Evolutionary conservation across 2,329 filamentous ascomycete genomes (phyloP), one percentile per base, ranked within the genome.

Genomic region (Aspergillus clavatus): DNA sequence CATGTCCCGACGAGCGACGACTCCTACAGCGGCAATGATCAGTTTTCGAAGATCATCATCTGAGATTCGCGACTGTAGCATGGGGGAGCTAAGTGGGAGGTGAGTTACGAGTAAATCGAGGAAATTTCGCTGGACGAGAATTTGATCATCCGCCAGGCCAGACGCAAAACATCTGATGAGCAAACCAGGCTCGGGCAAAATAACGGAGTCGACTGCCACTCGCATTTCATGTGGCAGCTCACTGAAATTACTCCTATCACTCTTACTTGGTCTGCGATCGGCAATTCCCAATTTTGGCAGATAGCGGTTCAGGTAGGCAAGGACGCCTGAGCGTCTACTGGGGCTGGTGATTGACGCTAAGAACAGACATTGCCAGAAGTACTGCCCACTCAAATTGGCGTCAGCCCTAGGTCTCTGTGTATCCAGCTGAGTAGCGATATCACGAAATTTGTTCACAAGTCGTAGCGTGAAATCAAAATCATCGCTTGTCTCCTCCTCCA

Each of bases 351-450:
- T 93, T 14, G 88, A 86, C 7, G 91, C 89, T 14, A 98, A 73
- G 60, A 98, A 97, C 62, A 98, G 86, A 65, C 89, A 96, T 70
- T 98, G 93, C 93, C 93, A 98, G 66, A 97, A 98, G 66, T 93
- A 96, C 53, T 87, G 87, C 54, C 90, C 87, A 7, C 83, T 82
- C 7, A 77, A 77, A 68, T 75, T 44, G 65, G 67, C 24, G 69
- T 80, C 52, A 74, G 75, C 43, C 68, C 71, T 52, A 11, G 78
- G 71, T 48, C 77, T 56, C 28, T 64, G 62, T 56, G 22, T 82
- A 72, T 46, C 83, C 76, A 57, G 89, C 79, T 38, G 54, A 12
- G 57, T 59, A 16, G 64, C 57, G 7, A 80, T 78, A 47, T 77
- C 69, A 59, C 90, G 89, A 63, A 97, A 82, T 45, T 79, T 82